Evolutionary conservation across 164 flowering plant species (phyloP).

Genomic region (Brasenia schreberi): DNA sequence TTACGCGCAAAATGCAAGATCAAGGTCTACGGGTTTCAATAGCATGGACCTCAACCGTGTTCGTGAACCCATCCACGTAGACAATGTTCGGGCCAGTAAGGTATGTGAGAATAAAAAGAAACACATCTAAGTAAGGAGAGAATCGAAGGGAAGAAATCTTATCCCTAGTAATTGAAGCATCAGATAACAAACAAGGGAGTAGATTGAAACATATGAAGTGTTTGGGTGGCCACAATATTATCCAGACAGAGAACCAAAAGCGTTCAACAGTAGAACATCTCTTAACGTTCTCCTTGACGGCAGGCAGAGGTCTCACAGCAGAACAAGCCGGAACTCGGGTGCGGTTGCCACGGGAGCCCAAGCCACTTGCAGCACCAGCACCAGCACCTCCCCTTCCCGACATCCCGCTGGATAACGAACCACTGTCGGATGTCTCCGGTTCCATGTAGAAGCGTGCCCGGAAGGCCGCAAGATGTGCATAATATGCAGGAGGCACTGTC

Average conservation of each 20-base stretch:
- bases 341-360: constrained; percentile 21
- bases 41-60: no score
- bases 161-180: no score
- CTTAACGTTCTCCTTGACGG: constrained; percentile 67
- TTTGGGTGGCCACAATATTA: no score
- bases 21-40: no score
- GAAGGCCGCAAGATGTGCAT: constrained; percentile 76
- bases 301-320: constrained; percentile 59
- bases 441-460: constrained; percentile 82
- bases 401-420: constrained; percentile 48
- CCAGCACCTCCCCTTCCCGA: constrained; percentile 16
- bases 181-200: no score
- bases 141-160: no score
- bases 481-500: constrained; percentile 82
- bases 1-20: no score
- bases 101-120: no score
- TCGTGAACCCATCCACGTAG: no score
- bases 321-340: constrained; percentile 33
- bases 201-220: no score
- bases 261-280: constrained; percentile 54
- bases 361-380: constrained; percentile 1
- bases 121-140: no score
- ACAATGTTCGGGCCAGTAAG: no score
- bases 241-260: background rate
- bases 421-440: constrained; percentile 67